Conservation (phyloP, 306 rosid genomes). For the cucumber (Cucumis sativus) region Cucumber_9930_V3 NC_026655.2:25073001-25073500, state of each 20-base stretch:
- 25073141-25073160: neutral
- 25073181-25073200: neutral
- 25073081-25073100: neutral
- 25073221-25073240: neutral
- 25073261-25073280: conserved; percentile 64
- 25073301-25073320: conserved; percentile 71
- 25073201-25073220: neutral
- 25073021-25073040: neutral
- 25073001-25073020: conserved; percentile 67
- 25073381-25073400: neutral
- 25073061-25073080: neutral
- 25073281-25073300: conserved; percentile 67
- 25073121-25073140: neutral
- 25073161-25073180: neutral
- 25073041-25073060: neutral
- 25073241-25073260: neutral
- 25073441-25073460: neutral
- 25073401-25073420: neutral
- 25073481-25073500: neutral
- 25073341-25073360: neutral
- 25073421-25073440: neutral
- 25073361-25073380: neutral
- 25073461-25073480: conserved; percentile 7
- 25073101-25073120: neutral
- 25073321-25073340: conserved; percentile 25